Base-by-base conservation (phyloP, 2,329 filamentous ascomycete genomes). In the Chrysoporthe puriensis region DNA sequence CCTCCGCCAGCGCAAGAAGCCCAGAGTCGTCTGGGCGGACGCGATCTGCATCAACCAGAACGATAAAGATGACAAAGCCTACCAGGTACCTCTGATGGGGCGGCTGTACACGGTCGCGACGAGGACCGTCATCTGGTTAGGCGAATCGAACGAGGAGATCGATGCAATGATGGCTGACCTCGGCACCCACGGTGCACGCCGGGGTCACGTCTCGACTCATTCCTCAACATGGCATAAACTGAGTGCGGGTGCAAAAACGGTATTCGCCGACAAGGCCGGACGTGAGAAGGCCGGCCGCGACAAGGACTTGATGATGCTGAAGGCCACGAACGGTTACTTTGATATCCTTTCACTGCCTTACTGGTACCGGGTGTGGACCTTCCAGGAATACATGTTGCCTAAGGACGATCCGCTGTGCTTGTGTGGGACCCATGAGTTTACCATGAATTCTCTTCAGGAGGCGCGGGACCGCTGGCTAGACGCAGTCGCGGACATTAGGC, bases 11-110 rank as follows among this genome's bases (percentile, higher is more conserved):
- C 26, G 58, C 58, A 44, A 56, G 4, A 56, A 34, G 26, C 32
- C 62, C 18, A 18, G 40, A 5, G n/a, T 21, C 26, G 32, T 76
- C 1, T 76, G 75, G 75, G 69, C 75, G 13, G 75, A 76, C 64
- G 71, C 73, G n/a, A 58, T 76, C 11, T 76, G 73, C 62, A 64
- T 66, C 40, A 63, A 69, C 32, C 67, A 69, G 50, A 8, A 62
- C 0, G 26, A 63, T 1, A 4, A 9, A 1, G 7, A 21, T 13
- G 67, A 69, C 36, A 62, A 69, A 26, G 21, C 18, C 7, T 54
- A 42, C 16, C 67, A 69, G 32, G 62, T 64, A 16, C 42, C 62
- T 3, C 48, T 64, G 36, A 66, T 66, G 67, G 21, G 42, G 14
- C 59, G 63, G 1, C 56, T 66, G 1, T 69, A 66, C 46, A 43